Evolutionary conservation across 768 basidiomycete genomes (phyloP).

Genomic region (Boletus coccyginus): DNA sequence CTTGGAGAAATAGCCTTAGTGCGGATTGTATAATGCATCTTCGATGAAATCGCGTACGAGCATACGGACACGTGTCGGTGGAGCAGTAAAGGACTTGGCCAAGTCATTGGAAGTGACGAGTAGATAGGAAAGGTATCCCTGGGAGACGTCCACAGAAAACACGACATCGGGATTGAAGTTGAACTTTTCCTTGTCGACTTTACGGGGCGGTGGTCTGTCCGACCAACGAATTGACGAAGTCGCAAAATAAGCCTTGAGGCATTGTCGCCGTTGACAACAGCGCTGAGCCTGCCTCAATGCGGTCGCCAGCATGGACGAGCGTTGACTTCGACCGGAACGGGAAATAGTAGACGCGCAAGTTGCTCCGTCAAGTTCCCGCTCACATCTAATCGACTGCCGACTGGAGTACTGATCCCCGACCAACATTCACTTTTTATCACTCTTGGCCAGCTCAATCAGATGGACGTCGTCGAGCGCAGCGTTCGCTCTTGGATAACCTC

Average conservation of each 20-base stretch:
- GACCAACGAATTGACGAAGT: constrained; percentile 17
- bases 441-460: constrained; percentile 10
- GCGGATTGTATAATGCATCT: constrained; percentile 93
- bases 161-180: constrained; percentile 71
- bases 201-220: constrained; percentile 10
- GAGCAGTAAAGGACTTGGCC: constrained; percentile 45
- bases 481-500: constrained; percentile 74
- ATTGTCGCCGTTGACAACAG: constrained; percentile 22
- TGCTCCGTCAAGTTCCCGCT: neutral
- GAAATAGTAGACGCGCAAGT: neutral
- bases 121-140: constrained; percentile 47
- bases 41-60: constrained; percentile 95
- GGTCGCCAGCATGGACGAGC: constrained; percentile 21
- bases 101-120: constrained; percentile 73
- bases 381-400: constrained; percentile 9
- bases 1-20: constrained; percentile 96
- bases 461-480: constrained; percentile 48
- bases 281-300: constrained; percentile 16
- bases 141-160: constrained; percentile 45
- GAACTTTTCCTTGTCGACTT: constrained; percentile 51
- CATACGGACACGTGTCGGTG: constrained; percentile 86
- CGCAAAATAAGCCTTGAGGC: constrained; percentile 23
- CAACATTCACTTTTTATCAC: neutral
- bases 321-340: constrained; percentile 1
- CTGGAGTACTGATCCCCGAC: neutral